Conservation (phyloP, 345 rosid genomes). For the Brassica nigra region DNA sequence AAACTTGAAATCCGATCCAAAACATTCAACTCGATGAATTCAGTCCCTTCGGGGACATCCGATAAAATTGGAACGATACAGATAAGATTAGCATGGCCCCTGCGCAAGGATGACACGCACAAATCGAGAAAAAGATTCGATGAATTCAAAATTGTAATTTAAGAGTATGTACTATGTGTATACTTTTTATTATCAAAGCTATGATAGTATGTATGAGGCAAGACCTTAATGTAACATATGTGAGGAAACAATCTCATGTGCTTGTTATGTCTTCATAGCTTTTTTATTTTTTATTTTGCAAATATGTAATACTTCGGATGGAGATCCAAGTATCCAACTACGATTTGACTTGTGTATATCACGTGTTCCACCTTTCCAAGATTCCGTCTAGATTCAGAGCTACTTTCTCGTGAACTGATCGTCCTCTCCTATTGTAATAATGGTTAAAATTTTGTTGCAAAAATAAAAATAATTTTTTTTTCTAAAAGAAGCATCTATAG, state of each 20-base stretch:
- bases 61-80: no score
- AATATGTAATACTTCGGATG: no score
- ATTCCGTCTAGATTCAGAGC: background rate
- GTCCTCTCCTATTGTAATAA: background rate
- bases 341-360: background rate
- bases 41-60: no score
- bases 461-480: no score
- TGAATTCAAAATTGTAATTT: slow-evolving; percentile 39
- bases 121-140: no score
- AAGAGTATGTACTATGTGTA: background rate
- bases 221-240: background rate
- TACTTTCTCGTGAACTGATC: background rate
- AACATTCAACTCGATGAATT: slow-evolving; percentile 48
- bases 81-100: no score
- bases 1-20: slow-evolving; percentile 40
- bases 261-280: no score
- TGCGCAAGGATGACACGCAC: no score
- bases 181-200: background rate
- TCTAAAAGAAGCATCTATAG: background rate
- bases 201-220: background rate
- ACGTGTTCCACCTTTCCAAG: background rate
- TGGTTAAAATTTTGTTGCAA: background rate
- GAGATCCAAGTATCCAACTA: background rate
- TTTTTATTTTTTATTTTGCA: no score
- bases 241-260: background rate